Evolutionary conservation across 306 rosid genomes (phyloP).

Genomic region (Cucurbita moschata): DNA sequence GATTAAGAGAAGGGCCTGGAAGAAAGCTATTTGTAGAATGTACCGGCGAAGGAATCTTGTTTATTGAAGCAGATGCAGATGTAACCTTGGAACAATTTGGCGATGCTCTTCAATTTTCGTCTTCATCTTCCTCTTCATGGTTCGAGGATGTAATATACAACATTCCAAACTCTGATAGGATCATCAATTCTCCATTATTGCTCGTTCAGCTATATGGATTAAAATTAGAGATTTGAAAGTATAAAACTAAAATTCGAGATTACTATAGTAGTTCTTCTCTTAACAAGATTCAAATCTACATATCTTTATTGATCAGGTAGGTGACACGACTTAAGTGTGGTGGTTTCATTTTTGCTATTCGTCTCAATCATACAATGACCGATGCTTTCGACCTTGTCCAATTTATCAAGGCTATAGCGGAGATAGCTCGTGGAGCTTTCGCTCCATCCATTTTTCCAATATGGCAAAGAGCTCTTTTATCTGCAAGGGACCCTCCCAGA

Average conservation of each 20-base stretch:
- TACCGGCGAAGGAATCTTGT: slow-evolving; percentile 14
- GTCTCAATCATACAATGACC: too few relatives aligned
- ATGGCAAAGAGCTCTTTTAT: slow-evolving; percentile 7
- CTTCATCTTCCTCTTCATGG: background rate
- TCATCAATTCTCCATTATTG: too few relatives aligned
- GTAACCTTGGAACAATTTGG: background rate
- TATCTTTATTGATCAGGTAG: too few relatives aligned
- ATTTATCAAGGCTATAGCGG: slow-evolving; percentile 5
- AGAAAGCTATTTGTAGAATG: slow-evolving; percentile 13
- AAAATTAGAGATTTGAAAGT: too few relatives aligned
- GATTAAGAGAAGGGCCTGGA: background rate
- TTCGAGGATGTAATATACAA: too few relatives aligned
- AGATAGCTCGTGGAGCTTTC: slow-evolving; percentile 1
- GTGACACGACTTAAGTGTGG: too few relatives aligned
- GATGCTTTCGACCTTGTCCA: background rate
- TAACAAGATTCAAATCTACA: too few relatives aligned
- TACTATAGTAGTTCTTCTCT: too few relatives aligned
- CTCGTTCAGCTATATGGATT: too few relatives aligned
- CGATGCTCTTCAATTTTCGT: background rate
- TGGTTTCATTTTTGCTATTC: too few relatives aligned
- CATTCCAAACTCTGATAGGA: too few relatives aligned
- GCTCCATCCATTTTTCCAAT: slow-evolving; percentile 14
- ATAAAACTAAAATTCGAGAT: too few relatives aligned
- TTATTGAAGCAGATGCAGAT: slow-evolving; percentile 9
- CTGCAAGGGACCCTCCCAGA: slow-evolving; percentile 13